Conservation (phyloP, 1,284 basidiomycete genomes). For the Trichosporon asahii region DNA sequence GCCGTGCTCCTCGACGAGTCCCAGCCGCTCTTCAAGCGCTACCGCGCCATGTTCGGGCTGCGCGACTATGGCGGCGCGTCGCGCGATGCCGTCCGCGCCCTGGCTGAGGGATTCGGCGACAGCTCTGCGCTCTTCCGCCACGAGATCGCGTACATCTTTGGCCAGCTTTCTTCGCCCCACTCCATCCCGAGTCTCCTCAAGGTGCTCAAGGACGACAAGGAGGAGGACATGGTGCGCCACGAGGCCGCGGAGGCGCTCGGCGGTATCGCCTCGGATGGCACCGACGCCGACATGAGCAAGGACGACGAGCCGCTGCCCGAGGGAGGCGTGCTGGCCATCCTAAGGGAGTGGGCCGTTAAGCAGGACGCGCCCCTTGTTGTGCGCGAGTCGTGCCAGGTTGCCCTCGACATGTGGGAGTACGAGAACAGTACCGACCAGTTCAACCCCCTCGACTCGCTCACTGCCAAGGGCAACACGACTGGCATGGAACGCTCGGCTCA, state of each 20-base stretch:
- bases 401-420: constrained; percentile 96
- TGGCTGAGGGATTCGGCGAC: constrained; percentile 84
- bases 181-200: constrained; percentile 80
- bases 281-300: constrained; percentile 39
- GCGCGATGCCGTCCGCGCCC: constrained; percentile 73
- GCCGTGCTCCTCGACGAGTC: constrained; percentile 64
- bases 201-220: constrained; percentile 68
- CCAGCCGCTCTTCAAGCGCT: constrained; percentile 83
- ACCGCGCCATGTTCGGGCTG: constrained; percentile 97
- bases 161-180: constrained; percentile 85
- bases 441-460: constrained; percentile 68
- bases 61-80: constrained; percentile 73
- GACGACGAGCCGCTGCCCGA: constrained; percentile 38
- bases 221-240: constrained; percentile 97
- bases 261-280: constrained; percentile 82
- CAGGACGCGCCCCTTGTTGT: constrained; percentile 83
- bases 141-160: constrained; percentile 97
- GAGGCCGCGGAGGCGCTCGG: constrained; percentile 98
- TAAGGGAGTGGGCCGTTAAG: constrained; percentile 79
- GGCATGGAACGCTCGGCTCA: constrained; percentile 51
- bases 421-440: constrained; percentile 81
- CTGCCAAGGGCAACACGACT: constrained; percentile 34
- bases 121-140: constrained; percentile 86
- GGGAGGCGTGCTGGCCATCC: constrained; percentile 69
- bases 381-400: constrained; percentile 91